Conservation (phyloP, 2,329 filamentous ascomycete genomes). For the Magnaporthiopsis rhizophila region DNA sequence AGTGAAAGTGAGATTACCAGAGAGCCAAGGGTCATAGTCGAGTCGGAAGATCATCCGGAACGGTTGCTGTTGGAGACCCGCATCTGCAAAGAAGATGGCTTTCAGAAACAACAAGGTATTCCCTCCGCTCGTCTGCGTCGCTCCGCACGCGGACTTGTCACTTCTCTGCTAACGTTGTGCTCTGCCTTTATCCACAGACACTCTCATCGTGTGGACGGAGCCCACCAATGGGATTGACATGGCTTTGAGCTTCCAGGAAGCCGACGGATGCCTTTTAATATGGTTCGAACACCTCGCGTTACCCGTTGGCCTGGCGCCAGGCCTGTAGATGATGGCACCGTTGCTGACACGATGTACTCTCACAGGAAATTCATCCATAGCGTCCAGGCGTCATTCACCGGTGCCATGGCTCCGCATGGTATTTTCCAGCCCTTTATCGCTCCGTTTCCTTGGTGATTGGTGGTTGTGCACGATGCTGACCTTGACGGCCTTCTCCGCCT, state of each 20-base stretch:
- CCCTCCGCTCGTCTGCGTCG: slow-evolving; percentile 8
- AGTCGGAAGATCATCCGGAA: slow-evolving; percentile 86
- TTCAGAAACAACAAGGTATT: slow-evolving; percentile 93
- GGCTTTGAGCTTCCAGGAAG: slow-evolving; percentile 96
- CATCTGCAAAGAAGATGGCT: slow-evolving; percentile 89
- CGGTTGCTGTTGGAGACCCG: slow-evolving; percentile 79
- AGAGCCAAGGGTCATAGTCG: slow-evolving; percentile 80
- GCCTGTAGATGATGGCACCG: neutral
- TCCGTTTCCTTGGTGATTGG: neutral
- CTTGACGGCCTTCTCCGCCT: neutral
- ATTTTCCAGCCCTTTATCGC: slow-evolving; percentile 13
- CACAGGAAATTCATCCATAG: slow-evolving; percentile 82
- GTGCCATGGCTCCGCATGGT: slow-evolving; percentile 55
- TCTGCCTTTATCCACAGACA: slow-evolving; percentile 51
- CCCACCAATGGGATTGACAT: slow-evolving; percentile 78
- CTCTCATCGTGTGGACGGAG: slow-evolving; percentile 97
- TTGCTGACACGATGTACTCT: neutral
- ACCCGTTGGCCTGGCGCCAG: neutral
- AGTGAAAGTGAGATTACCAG: slow-evolving; percentile 32
- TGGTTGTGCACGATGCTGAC: slow-evolving; percentile 17
- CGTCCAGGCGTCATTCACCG: slow-evolving; percentile 64
- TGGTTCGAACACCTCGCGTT: slow-evolving; percentile 50
- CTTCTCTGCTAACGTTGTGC: slow-evolving; percentile 17
- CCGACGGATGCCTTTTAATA: slow-evolving; percentile 85
- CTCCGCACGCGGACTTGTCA: slow-evolving; percentile 13